Base-by-base conservation (phyloP, 352 stramenopile species). In the Phytophthora ohioensis region DNA sequence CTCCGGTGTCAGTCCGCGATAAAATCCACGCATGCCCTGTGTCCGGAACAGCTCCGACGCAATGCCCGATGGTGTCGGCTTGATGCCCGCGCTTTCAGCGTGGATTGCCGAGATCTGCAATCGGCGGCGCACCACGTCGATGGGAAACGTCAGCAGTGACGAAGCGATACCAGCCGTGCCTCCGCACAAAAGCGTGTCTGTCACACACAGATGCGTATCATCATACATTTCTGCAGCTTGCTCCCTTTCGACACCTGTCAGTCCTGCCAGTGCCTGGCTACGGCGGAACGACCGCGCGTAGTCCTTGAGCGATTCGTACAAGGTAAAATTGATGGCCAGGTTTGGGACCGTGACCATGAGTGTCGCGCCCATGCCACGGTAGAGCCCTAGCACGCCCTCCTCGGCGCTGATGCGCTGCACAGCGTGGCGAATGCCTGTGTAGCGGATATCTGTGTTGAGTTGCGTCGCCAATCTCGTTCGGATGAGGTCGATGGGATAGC, bases 401-500 rank as follows among this genome's bases (percentile, higher is more conserved):
- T 92, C 81, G 27, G 75, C 69, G 79, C 82, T 86, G 80, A 99
- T 98, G 75, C 97, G 97, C 57, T 88, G 79, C 71, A 98, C 97
- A 3, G 93, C 95, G 82, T 98, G 93, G 36, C 85, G 80, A 69
- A 99, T 99, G 27, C 95, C 94, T 57, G 85, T 84, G 68, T 94
- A 96, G 21, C 89, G 85, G 52, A 92, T 97, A 75, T 94, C 94
- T 81, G 73, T 85, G 67, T 87, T 96, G 35, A 98, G 80, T 77
- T 98, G 94, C 53, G 94, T 99, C 35, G 94, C 97, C 41, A 99
- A 77, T 47, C 97, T 81, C 58, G 96, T 99, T 68, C 94, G 81
- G 45, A 99, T 97, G 36, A 99, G 88, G 75, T 99, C 97, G 52
- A 99, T 93, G 42, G 97, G 97, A 82, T 99, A 99, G 80, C 97